phyloP scores from a whole-genome alignment of 2,329 filamentous ascomycete genomes.

The Botrytis cinerea region DNA sequence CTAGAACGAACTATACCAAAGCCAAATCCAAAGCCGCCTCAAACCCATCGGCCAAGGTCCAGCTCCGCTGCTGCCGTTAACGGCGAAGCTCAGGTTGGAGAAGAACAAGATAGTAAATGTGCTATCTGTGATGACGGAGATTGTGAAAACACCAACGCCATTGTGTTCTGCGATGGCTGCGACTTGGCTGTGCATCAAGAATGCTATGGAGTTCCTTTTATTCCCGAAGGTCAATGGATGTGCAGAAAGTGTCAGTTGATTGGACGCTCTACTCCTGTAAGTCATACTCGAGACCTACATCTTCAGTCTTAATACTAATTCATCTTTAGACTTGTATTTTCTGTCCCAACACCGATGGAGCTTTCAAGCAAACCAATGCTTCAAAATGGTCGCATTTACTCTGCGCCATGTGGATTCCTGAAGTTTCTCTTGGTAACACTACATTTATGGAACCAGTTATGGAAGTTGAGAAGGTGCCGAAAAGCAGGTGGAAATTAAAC shows the following conservation, averaged over 20 bases:
- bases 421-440: conserved; percentile 91
- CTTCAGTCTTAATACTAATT: conserved; percentile 27
- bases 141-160: conserved; percentile 98
- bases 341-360: conserved; percentile 94
- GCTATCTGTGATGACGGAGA: conserved; percentile 99
- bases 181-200: conserved; percentile 98
- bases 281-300: conserved; percentile 42
- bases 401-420: conserved; percentile 98
- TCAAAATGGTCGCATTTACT: conserved; percentile 96
- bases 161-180: conserved; percentile 98
- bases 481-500: conserved; percentile 85
- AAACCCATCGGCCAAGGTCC: conserved; percentile 88
- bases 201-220: conserved; percentile 98
- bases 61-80: conserved; percentile 95
- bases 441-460: conserved; percentile 98
- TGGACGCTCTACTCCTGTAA: conserved; percentile 80
- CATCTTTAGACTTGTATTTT: conserved; percentile 81
- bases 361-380: conserved; percentile 96
- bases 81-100: conserved; percentile 81
- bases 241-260: conserved; percentile 96
- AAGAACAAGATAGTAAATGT: conserved; percentile 96
- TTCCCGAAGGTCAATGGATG: conserved; percentile 97
- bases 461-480: conserved; percentile 96
- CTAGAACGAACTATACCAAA: conserved; percentile 97
- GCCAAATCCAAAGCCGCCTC: conserved; percentile 91